Conservation (phyloP, 2,329 filamentous ascomycete species). For the Fusarium pilosicola region DNA sequence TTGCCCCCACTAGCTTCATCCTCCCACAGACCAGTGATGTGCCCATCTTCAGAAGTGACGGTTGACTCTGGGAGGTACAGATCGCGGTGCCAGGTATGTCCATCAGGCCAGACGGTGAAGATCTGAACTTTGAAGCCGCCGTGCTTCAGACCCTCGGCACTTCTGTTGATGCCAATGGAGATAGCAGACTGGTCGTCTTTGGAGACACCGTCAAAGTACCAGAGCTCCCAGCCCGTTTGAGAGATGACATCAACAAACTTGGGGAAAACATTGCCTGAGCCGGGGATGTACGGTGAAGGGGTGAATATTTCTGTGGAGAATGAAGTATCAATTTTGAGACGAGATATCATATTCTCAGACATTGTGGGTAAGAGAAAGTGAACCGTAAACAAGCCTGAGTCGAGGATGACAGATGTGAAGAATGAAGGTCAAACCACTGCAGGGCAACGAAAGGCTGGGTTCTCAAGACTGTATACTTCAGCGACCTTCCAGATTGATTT, state of each 20-base stretch:
- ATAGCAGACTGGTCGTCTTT: neutral
- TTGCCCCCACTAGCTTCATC: rapidly evolving
- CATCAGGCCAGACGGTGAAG: neutral
- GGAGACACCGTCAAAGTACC: neutral
- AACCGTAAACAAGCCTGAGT: no score
- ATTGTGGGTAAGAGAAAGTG: neutral
- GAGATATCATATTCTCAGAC: rapidly evolving
- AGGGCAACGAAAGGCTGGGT: no score
- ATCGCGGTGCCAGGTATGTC: neutral
- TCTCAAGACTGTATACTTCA: no score
- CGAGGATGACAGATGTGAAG: no score
- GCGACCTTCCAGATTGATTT: no score
- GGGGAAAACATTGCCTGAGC: neutral
- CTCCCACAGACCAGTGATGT: rapidly evolving
- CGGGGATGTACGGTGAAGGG: rapidly evolving
- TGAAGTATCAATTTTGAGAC: neutral
- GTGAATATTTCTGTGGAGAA: neutral
- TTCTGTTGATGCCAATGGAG: neutral
- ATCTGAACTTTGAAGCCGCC: neutral
- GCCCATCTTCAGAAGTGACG: neutral
- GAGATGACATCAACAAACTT: neutral
- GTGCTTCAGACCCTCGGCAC: neutral
- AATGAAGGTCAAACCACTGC: no score
- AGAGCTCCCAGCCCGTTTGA: neutral
- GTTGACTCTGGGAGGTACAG: neutral